Evolutionary conservation across 352 stramenopile genomes (phyloP).

Genomic region (Globisporangium iwayamae): DNA sequence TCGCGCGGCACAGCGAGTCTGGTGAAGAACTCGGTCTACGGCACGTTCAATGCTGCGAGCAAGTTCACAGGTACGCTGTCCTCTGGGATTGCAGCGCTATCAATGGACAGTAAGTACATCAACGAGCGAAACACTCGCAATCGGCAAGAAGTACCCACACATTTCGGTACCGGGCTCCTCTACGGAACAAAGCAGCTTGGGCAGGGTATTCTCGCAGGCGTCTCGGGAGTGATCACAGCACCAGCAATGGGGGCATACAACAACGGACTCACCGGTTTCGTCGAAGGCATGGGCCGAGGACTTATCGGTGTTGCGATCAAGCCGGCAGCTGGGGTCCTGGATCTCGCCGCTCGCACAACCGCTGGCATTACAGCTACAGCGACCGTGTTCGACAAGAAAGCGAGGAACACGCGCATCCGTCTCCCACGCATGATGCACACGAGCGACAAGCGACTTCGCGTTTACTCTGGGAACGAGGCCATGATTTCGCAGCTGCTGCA

Average conservation of each 20-base stretch:
- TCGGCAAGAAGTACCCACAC: conserved; percentile 79
- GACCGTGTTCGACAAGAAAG: conserved; percentile 78
- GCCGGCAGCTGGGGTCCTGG: conserved; percentile 80
- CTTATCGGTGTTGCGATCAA: conserved; percentile 88
- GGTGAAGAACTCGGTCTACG: conserved; percentile 88
- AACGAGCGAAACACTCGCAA: conserved; percentile 72
- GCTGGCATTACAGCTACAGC: conserved; percentile 84
- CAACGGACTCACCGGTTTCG: conserved; percentile 86
- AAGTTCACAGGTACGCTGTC: conserved; percentile 93
- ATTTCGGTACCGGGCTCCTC: conserved; percentile 78
- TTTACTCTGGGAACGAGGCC: conserved; percentile 74
- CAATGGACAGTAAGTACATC: conserved; percentile 89
- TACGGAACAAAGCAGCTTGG: conserved; percentile 90
- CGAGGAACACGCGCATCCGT: conserved; percentile 53
- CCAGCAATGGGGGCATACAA: conserved; percentile 87
- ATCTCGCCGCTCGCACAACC: conserved; percentile 72
- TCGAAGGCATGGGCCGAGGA: conserved; percentile 86
- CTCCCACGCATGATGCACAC: conserved; percentile 78
- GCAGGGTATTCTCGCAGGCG: conserved; percentile 85
- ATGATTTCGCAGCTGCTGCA: conserved; percentile 61
- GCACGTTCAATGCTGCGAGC: conserved; percentile 91
- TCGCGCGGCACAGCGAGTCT: conserved; percentile 87
- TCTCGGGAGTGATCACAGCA: conserved; percentile 90
- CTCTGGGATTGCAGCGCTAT: conserved; percentile 86
- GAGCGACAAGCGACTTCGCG: conserved; percentile 67